These are phyloP conservation scores for Claviceps humidiphila DNA, from an alignment of 2,329 filamentous ascomycete genomes.

Conservation along the genomic window DNA sequence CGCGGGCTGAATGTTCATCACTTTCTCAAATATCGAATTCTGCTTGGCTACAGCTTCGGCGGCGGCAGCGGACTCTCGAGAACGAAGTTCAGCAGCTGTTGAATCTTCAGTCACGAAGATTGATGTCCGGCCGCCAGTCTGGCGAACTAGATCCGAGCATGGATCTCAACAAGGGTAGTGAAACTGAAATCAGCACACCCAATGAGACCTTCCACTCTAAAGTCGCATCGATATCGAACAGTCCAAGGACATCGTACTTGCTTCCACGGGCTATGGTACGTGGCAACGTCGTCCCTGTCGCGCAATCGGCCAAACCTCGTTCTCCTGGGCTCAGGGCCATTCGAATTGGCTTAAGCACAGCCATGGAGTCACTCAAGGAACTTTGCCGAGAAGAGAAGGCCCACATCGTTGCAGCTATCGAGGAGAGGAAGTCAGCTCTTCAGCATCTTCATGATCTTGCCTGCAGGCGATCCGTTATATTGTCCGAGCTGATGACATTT, in stretches of 20 bases:
- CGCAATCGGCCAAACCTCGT: constrained; percentile 36
- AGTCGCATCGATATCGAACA: constrained; percentile 25
- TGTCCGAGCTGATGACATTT: constrained; percentile 37
- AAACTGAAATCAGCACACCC: constrained; percentile 28
- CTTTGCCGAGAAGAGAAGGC: constrained; percentile 58
- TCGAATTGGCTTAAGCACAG: constrained; percentile 48
- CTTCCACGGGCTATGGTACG: constrained; percentile 23
- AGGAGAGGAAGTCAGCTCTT: constrained; percentile 43
- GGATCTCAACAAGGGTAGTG: constrained; percentile 22
- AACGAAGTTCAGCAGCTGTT: constrained; percentile 34
- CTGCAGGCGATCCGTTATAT: constrained; percentile 35
- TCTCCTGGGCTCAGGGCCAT: constrained; percentile 47
- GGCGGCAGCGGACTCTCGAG: constrained; percentile 32
- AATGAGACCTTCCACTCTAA: constrained; percentile 27
- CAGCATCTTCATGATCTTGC: constrained; percentile 41
- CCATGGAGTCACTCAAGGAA: constrained; percentile 49
- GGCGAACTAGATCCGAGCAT: constrained; percentile 7
- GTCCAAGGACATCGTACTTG: constrained; percentile 29
- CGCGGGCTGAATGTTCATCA: constrained; percentile 6
- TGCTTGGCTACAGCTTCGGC: constrained; percentile 32
- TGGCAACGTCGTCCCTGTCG: constrained; percentile 45
- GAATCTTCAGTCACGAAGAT: constrained; percentile 33
- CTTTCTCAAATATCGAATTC: constrained; percentile 21
- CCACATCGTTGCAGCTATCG: constrained; percentile 42
- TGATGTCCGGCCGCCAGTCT: constrained; percentile 24